A percentile compares a stretch with the other conserved stretches of the same genome.
Evolutionary conservation across 495 filamentous ascomycete species (phyloP).

Genomic region (Penicillium simplicissimum): DNA sequence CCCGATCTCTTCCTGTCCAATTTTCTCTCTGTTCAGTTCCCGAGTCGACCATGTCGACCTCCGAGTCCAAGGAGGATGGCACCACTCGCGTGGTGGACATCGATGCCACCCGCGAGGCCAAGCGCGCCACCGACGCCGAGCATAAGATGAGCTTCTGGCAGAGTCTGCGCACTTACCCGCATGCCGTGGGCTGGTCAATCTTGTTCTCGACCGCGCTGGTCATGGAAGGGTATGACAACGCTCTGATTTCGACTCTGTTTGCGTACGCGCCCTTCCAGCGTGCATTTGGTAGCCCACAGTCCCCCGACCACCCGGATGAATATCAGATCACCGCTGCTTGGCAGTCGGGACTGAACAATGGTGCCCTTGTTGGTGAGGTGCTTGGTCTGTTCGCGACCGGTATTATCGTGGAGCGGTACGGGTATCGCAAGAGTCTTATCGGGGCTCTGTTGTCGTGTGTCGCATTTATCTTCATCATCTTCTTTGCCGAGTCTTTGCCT

Average conservation of each 20-base stretch:
- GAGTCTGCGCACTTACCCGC: constrained; percentile 27
- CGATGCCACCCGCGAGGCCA: neutral
- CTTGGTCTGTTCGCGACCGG: constrained; percentile 67
- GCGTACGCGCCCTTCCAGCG: constrained; percentile 13
- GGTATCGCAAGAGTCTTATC: constrained; percentile 63
- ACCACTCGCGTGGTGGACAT: neutral
- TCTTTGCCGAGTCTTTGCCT: constrained; percentile 66
- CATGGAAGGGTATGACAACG: constrained; percentile 54
- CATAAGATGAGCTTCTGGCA: constrained; percentile 5
- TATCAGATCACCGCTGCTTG: constrained; percentile 50
- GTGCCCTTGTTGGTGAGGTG: constrained; percentile 56
- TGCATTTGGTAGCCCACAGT: constrained; percentile 26
- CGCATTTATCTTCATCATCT: constrained; percentile 70
- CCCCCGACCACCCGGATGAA: constrained; percentile 17
- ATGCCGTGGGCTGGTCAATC: constrained; percentile 50
- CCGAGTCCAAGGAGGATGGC: neutral
- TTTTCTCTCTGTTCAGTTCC: neutral
- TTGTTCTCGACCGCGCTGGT: constrained; percentile 45
- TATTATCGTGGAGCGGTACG: constrained; percentile 60
- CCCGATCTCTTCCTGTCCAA: neutral
- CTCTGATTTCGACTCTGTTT: constrained; percentile 34
- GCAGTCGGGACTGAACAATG: constrained; percentile 67
- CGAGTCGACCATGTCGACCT: neutral
- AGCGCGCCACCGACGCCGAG: neutral
- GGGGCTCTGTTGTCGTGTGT: constrained; percentile 46